A percentile compares a stretch with the other conserved stretches of the same genome.
These are phyloP conservation scores for Hanseniaspora occidentalis DNA, from an alignment of 805 yeast species.

Conservation along the genomic window DNA sequence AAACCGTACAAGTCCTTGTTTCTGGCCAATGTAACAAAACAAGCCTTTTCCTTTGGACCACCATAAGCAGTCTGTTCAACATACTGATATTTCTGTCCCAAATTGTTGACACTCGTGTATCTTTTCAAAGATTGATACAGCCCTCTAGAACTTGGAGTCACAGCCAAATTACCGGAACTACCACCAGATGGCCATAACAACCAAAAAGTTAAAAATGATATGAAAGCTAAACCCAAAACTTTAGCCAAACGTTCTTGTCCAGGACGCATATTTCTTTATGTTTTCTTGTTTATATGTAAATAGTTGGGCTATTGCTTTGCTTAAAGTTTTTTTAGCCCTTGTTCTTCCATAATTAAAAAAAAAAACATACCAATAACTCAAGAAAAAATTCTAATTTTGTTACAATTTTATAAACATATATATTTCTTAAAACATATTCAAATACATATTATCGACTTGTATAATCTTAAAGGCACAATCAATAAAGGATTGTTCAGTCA, in stretches of 20 bases:
- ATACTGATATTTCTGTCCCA: constrained; percentile 4
- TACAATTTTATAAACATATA: too few relatives aligned
- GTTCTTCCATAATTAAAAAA: too few relatives aligned
- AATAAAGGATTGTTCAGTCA: too few relatives aligned
- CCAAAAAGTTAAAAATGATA: not conserved
- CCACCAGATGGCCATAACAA: not conserved
- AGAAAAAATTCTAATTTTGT: too few relatives aligned
- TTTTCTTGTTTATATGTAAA: not conserved
- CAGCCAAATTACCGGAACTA: not conserved
- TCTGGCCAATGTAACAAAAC: constrained; percentile 72
- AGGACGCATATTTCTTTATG: not conserved
- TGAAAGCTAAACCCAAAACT: not conserved
- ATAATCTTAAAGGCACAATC: too few relatives aligned
- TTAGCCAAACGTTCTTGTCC: not conserved
- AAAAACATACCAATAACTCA: too few relatives aligned
- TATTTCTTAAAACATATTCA: too few relatives aligned
- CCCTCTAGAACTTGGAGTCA: not conserved
- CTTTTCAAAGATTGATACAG: not conserved
- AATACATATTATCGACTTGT: too few relatives aligned
- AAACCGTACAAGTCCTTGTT: constrained; percentile 56
- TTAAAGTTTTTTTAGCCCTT: too few relatives aligned
- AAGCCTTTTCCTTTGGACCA: constrained; percentile 46
- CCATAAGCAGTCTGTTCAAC: constrained; percentile 4
- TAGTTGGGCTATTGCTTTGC: too few relatives aligned
- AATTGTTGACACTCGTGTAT: constrained; percentile 1